Conservation (phyloP, 768 basidiomycete genomes). For the Lyophyllum semitale region DNA sequence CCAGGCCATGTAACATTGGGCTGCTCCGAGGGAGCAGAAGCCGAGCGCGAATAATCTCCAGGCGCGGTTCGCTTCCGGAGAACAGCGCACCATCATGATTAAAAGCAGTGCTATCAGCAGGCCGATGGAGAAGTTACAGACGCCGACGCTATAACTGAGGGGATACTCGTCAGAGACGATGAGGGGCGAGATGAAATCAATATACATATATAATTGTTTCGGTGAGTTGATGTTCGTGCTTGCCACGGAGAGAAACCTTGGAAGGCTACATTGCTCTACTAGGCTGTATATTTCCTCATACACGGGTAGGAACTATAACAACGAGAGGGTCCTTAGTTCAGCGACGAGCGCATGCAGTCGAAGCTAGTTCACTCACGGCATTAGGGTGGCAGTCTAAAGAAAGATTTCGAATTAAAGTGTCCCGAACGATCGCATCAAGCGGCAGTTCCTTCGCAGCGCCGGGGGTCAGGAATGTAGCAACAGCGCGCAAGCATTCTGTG, state of each 20-base stretch:
- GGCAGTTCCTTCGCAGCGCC: slow-evolving; percentile 30
- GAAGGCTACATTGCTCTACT: slow-evolving; percentile 30
- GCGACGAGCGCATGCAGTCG: background rate
- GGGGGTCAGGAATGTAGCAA: slow-evolving; percentile 34
- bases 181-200: background rate
- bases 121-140: slow-evolving; percentile 23
- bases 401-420: slow-evolving; percentile 28
- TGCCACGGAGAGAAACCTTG: slow-evolving; percentile 31
- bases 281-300: slow-evolving; percentile 33
- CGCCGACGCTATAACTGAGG: slow-evolving; percentile 31
- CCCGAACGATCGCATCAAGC: slow-evolving; percentile 24
- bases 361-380: slow-evolving; percentile 24
- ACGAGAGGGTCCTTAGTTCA: no score
- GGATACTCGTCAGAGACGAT: background rate
- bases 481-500: slow-evolving; percentile 26
- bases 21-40: slow-evolving; percentile 28
- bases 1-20: slow-evolving; percentile 34
- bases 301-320: slow-evolving; percentile 33
- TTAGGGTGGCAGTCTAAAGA: slow-evolving; percentile 36
- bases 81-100: slow-evolving; percentile 25
- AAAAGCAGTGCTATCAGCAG: slow-evolving; percentile 27
- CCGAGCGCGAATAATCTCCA: slow-evolving; percentile 34
- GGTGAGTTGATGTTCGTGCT: slow-evolving; percentile 37
- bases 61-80: slow-evolving; percentile 24
- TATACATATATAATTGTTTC: slow-evolving; percentile 36